Base-by-base conservation (phyloP, 1,139 yeast genomes). In the Taphrina wiesneri region DNA sequence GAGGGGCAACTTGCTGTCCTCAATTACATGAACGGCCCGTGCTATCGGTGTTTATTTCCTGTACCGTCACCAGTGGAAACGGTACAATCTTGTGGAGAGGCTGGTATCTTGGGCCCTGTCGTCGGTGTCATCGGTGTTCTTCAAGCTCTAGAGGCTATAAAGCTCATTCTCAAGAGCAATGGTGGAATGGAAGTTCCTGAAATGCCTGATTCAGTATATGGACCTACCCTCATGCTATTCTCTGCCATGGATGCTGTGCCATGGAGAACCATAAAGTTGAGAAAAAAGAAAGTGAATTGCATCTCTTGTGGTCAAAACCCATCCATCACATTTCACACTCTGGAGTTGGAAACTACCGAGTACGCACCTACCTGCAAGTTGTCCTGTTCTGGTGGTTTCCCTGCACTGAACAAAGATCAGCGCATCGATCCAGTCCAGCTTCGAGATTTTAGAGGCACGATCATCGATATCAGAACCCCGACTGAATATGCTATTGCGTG, bases 91-190 rank as follows among this genome's bases (percentile, higher is more conserved):
- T 95, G 99, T 73, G 85, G 90, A 9, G 98, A 91, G 75, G 96
- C 96, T 2, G 99, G 99, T 2, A 96, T 95, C 0, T 76, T 95
- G 25, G 99, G 99, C 0, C 97, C 99, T 0, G 95, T 93, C 5
- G 96, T 95, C 59, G 99, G 99, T 0, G 73, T 91, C 0, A 85
- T 93, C 74, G 99, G 99, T 2, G 81, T 86, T 0, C 81, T 89
- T 79, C 95, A 95, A 88, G 96, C 97, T 0, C 78, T 88, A 36
- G 99, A 95, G 73, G 81, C 96, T 0, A 82, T 95, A 56, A 92
- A 93, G 73, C 79, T 92, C 1, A 72, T 90, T 3, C 13, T 59
- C 23, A 15, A 36, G 4, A 17, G 41, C 15, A 15, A 36, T 11
- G 41, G n/a, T 11, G 5, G 4, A 11, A 11, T 17, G 17, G 17